phyloP scores from a whole-genome alignment of 2,329 filamentous ascomycete genomes.

The Periconia sp. region DNA sequence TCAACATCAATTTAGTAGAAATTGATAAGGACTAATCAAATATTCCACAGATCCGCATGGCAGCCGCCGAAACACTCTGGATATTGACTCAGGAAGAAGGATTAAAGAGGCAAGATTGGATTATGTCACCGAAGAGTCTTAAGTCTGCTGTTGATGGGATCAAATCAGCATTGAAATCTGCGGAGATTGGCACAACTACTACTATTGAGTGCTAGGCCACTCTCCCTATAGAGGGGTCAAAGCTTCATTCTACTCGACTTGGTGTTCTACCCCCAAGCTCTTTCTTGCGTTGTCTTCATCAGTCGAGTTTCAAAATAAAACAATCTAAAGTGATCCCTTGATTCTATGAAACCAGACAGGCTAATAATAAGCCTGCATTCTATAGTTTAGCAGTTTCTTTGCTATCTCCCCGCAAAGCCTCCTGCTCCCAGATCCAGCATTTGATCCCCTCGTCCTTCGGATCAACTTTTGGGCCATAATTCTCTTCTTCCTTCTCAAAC shows the following conservation, averaged over 20 bases:
- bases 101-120: conserved; percentile 41
- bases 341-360: too few species aligned
- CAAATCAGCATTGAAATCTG: conserved; percentile 5
- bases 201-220: not conserved
- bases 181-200: not conserved
- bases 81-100: conserved; percentile 38
- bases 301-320: too few species aligned
- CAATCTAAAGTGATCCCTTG: too few species aligned
- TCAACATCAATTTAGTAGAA: not conserved
- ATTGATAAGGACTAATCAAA: conserved; percentile 5
- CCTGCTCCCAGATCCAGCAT: not conserved
- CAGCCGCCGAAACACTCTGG: conserved; percentile 47
- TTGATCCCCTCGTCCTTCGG: not conserved
- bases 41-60: conserved; percentile 29
- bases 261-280: too few species aligned
- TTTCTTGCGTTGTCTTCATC: too few species aligned
- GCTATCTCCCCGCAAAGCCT: not conserved
- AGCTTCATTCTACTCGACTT: too few species aligned
- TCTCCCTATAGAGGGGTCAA: too few species aligned
- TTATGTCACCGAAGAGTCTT: conserved; percentile 33
- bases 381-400: not conserved
- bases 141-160: conserved; percentile 31
- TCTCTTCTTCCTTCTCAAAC: conserved; percentile 17
- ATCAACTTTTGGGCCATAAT: not conserved
- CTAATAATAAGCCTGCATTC: not conserved